Evolutionary conservation across 345 rosid genomes (phyloP).

Genomic region (Physaria fendleri): DNA sequence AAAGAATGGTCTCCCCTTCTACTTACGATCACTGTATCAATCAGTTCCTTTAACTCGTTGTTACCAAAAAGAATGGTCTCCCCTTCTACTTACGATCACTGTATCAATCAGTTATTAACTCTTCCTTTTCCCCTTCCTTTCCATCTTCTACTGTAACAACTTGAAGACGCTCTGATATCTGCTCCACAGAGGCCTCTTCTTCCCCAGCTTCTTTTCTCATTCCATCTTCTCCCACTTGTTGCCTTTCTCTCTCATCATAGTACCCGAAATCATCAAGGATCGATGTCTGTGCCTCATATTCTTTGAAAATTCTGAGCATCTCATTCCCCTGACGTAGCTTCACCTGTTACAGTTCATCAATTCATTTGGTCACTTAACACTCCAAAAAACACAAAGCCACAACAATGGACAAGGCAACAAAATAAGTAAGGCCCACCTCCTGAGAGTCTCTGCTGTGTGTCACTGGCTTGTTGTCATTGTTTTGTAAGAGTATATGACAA

Average conservation of each 20-base stretch:
- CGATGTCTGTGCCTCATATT: conserved; percentile 43
- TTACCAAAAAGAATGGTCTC: conserved; percentile 26
- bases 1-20: conserved; percentile 18
- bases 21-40: conserved; percentile 12
- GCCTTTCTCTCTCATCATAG: conserved; percentile 53
- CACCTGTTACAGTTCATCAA: conserved; percentile 41
- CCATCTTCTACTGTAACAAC: conserved; percentile 28
- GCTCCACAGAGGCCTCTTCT: conserved; percentile 30
- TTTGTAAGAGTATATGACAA: conserved; percentile 53
- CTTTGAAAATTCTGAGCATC: conserved; percentile 65
- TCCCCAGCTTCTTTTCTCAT: conserved; percentile 1
- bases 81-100: conserved; percentile 6
- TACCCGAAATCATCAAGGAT: conserved; percentile 60
- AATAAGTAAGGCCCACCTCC: conserved; percentile 36
- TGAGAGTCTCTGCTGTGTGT: conserved; percentile 78
- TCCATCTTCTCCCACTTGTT: conserved; percentile 11
- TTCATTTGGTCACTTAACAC: not conserved
- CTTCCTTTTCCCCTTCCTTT: conserved; percentile 6
- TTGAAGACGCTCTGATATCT: conserved; percentile 39
- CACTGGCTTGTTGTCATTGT: conserved; percentile 73
- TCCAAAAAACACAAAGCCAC: not conserved
- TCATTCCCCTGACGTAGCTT: conserved; percentile 56
- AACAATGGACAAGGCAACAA: conserved; percentile 1
- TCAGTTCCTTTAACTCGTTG: not conserved
- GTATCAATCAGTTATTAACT: conserved; percentile 12